A percentile compares a stretch with the other conserved stretches of the same genome.
Evolutionary conservation across 2,329 filamentous ascomycete genomes (phyloP).

Genomic region (Juglanconis sp.): DNA sequence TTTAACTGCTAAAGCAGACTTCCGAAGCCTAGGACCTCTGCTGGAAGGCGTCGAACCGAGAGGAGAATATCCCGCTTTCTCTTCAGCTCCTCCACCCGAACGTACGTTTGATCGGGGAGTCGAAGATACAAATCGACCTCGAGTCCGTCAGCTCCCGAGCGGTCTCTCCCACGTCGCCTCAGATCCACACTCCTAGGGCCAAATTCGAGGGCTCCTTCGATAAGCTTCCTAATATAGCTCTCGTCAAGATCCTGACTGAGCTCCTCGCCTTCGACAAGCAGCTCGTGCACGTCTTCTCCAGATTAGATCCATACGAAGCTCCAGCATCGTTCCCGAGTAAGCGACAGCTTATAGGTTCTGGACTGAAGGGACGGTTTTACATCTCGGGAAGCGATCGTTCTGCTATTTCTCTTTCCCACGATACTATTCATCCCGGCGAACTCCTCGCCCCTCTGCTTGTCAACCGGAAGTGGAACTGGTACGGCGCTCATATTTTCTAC

Average conservation of each 20-base stretch:
- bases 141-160: not conserved
- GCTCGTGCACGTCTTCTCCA: conserved; percentile 2
- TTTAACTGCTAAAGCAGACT: not conserved
- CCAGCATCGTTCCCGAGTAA: not conserved
- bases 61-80: conserved; percentile 4
- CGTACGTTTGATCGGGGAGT: not conserved
- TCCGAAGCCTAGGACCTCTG: not conserved
- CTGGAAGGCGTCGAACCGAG: conserved; percentile 1
- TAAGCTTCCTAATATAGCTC: not conserved
- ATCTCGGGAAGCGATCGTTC: not conserved
- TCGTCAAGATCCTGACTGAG: not conserved
- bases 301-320: not conserved
- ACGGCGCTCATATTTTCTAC: conserved; percentile 7
- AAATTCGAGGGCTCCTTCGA: not conserved
- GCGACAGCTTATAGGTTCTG: not conserved
- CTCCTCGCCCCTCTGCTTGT: conserved; percentile 1
- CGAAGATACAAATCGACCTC: not conserved
- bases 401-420: not conserved
- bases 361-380: conserved; percentile 1
- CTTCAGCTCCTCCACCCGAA: not conserved
- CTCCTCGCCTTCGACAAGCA: not conserved
- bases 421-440: not conserved
- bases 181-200: not conserved
- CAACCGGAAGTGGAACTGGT: not conserved
- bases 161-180: not conserved